Base-by-base conservation (phyloP, 768 basidiomycete species). In the Kondoa malvinella region DNA sequence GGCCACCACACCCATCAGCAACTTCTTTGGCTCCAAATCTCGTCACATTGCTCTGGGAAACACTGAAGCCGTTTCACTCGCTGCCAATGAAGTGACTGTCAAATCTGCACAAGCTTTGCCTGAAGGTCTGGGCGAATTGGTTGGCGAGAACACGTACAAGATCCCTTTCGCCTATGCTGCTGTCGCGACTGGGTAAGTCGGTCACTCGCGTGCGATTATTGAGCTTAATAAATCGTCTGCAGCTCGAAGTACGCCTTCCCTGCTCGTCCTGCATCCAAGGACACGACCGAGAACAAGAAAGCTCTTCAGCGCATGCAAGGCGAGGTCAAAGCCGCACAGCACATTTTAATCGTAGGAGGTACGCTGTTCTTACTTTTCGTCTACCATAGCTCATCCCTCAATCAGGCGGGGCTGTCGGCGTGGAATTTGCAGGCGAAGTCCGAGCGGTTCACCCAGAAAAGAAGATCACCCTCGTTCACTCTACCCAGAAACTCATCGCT, bases 361-460 rank as follows among this genome's bases (percentile, higher is more conserved):
- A 21, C 8, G 40, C 40, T 50, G 40, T 50, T 21, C 21, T 21
- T 50, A 50, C 40, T 8, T 21, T 50, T 8, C 12, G 40, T 50
- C 21, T 50, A 8, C 40, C 21, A 21, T 8, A 8, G 40, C 40
- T 8, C 8, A 8, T 8, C 21, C 40, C 21, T 50, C 40, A 50
- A 50, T 50, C n/a, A 32, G 70, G 70, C 26, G 71, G 72, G 1
- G 71, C 73, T 12, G 73, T 73, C 67, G 73, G 73, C 12, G 32
- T 73, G 57, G 73, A 73, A 58, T n/a, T 69, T 26, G 71, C 73
- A 1, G 73, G 73, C n/a, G 73, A 73, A 57, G 66, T 73, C 17
- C 66, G 67, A 21, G 68, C 57, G 30, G 34, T 65, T 21, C 71
- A 67, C 58, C 8, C 30, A 27, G 66, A 60, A 3, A 69, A 73